Base-by-base conservation (phyloP, 345 rosid genomes). In the Gossypium herbaceum region DNA sequence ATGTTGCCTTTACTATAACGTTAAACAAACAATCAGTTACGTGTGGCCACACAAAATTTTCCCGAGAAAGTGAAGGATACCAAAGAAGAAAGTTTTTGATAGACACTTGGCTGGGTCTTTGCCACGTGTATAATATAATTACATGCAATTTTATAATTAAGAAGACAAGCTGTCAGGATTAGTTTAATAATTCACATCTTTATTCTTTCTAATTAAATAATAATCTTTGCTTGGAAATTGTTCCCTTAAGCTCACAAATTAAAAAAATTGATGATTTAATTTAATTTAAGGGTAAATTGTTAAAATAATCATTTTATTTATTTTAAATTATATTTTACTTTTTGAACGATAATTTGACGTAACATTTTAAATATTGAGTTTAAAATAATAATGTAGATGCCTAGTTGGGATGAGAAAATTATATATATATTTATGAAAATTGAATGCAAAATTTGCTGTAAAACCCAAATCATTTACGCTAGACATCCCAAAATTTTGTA, bases 291-390 rank as follows among this genome's bases (percentile, higher is more conserved):
- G 1, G 1, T 29, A 29, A 4, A 29, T 29, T 29, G 0, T 34
- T 34, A 34, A 34, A 34, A 34, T 34, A 34, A 0, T 34, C 0
- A 1, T 0, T 5, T 34, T 34, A 1, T 34, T 34, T 34, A 34
- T 34, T 0, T 34, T 1, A 34, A 0, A 34, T 34, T 34, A 34
- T 0, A 34, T 34, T 34, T 34, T 34, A 34, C 0, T 34, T 34
- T 1, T 0, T 0, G 0, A 34, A 5, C 0, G 1, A 5, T 0
- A 1, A 0, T 5, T 0, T 5, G 0, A 5, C 0, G 7, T 1
- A 5, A 34, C 0, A 34, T 34, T 34, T 34, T 4, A 5, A 34
- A 34, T 34, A 20, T 20, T 20, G 41, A 5, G 7, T 5, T 34
- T 34, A 34, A 5, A 5, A 34, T 34, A 6, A 4, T 5, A 34